Evolutionary conservation across 2,329 filamentous ascomycete species (phyloP).

Genomic region (Fusarium palustre): DNA sequence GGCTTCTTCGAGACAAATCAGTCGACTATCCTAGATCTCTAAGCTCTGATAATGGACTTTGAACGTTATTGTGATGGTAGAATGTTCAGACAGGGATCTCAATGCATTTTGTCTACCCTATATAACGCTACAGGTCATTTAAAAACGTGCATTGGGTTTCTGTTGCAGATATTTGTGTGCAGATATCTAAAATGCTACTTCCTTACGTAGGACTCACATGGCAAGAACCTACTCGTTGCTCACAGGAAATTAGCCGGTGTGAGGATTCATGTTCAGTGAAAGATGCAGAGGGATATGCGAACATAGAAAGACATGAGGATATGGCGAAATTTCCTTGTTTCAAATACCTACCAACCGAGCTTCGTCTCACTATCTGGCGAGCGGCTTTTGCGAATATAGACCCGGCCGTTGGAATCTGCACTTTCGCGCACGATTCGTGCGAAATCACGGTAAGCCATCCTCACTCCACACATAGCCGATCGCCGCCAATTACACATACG

Average conservation of each 20-base stretch:
- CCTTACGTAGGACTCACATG: slow-evolving; percentile 1
- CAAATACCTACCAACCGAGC: too few relatives aligned
- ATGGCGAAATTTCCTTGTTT: too few relatives aligned
- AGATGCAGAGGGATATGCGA: not conserved
- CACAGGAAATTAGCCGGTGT: not conserved
- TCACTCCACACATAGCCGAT: too few relatives aligned
- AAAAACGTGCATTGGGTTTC: not conserved
- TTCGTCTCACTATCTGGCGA: too few relatives aligned
- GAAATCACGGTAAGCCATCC: too few relatives aligned
- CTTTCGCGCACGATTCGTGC: too few relatives aligned
- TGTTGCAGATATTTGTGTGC: not conserved
- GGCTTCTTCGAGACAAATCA: not conserved
- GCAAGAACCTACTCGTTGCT: not conserved
- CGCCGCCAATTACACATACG: too few relatives aligned
- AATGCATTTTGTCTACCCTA: not conserved
- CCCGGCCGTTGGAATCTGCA: too few relatives aligned
- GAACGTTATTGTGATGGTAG: not conserved
- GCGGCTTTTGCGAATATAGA: too few relatives aligned
- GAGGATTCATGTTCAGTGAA: not conserved
- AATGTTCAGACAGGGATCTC: not conserved
- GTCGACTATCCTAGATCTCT: not conserved
- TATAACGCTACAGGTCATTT: not conserved
- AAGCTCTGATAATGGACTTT: not conserved
- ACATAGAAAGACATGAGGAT: too few relatives aligned
- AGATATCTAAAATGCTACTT: not conserved